A percentile compares a stretch with the other conserved stretches of the same genome.
phyloP scores from a whole-genome alignment of 2,329 filamentous ascomycete species.

The Cadophora malorum region DNA sequence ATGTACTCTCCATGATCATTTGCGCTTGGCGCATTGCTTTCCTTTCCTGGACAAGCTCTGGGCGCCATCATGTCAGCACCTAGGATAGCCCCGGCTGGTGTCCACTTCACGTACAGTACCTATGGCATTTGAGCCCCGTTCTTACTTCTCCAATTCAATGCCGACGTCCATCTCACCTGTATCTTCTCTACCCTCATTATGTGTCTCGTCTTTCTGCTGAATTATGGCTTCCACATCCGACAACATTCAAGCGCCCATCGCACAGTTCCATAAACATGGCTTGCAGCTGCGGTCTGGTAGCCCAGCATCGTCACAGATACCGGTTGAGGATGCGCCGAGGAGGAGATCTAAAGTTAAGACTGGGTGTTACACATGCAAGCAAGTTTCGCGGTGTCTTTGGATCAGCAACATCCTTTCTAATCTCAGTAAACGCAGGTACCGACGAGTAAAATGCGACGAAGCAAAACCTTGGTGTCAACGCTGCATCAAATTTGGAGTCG shows the following conservation, averaged over 20 bases:
- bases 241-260: constrained; percentile 1
- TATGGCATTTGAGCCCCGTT: not conserved
- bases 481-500: constrained; percentile 24
- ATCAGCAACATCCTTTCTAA: not conserved
- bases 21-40: too few relatives aligned
- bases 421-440: constrained; percentile 1
- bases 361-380: constrained; percentile 26
- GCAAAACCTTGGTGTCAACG: constrained; percentile 16
- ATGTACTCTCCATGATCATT: too few relatives aligned
- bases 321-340: constrained; percentile 10
- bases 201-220: not conserved
- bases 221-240: constrained; percentile 3
- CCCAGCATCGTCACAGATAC: not conserved
- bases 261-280: constrained; percentile 8
- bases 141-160: constrained; percentile 1
- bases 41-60: too few relatives aligned
- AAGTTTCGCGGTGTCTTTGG: not conserved
- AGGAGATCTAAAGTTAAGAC: constrained; percentile 20
- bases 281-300: constrained; percentile 4
- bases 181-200: not conserved
- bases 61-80: not conserved
- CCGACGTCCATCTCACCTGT: not conserved
- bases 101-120: not conserved
- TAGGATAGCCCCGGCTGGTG: not conserved
- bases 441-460: constrained; percentile 29